Base-by-base conservation (phyloP, 805 yeast genomes). In the Wickerhamomyces ciferrii region DNA sequence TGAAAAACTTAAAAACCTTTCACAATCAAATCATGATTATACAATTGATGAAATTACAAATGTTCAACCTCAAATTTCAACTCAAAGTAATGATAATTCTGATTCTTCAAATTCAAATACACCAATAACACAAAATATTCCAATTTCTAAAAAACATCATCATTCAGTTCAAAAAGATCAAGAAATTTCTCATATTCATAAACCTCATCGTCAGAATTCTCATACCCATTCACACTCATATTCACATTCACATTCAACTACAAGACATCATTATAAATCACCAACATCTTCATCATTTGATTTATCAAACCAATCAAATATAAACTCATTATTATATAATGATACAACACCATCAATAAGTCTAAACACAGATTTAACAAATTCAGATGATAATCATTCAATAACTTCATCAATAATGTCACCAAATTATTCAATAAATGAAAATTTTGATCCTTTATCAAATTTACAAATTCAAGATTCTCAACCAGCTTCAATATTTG, bases 1-100 rank as follows among this genome's bases (percentile, higher is more conserved):
- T 6, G 59, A 58, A n/a, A 57, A 56, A 29, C 39, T 59, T 1
- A 52, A 54, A 15, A 59, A 59, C 42, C 24, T 59, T 24, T 58
- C 61, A 3, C 54, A 58, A 39, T 58, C 63, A 0, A 51, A 52
- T 25, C 46, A 48, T 9, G 39, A 41, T 10, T 59, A 56, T 43
- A 45, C 61, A 1, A 39, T 59, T 9, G 50, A 55, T 27, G 60
- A 59, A 15, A 59, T 59, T 14, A 56, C 59, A 2, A 48, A 55
- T 17, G 59, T 56, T 18, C 37, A 34, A 34, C 37, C n/a, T n/a
- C n/a, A n/a, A n/a, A n/a, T n/a, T n/a, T n/a, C n/a, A n/a, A n/a
- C n/a, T n/a, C n/a, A n/a, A n/a, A n/a, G n/a, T n/a, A n/a, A n/a
- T n/a, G n/a, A n/a, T 17, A 10, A 7, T 10, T 34, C 37, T 17